phyloP scores from a whole-genome alignment of 2,329 filamentous ascomycete species.

The Ceratocystiopsis sp. region DNA sequence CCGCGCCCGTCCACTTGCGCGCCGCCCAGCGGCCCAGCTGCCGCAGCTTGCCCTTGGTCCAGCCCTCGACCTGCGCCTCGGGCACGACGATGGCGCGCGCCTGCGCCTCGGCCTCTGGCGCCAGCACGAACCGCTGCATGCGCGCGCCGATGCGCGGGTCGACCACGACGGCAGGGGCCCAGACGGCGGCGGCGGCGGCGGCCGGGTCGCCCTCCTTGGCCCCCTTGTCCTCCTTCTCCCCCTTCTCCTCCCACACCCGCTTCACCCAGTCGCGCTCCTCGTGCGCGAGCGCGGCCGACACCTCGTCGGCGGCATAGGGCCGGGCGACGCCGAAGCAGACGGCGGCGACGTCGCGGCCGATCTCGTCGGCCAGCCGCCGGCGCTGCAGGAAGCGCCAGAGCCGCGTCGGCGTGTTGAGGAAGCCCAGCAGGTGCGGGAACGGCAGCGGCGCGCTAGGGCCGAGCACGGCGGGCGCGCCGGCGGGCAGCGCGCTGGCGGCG shows the following conservation, averaged over 20 bases:
- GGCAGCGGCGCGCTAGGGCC: conserved; percentile 55
- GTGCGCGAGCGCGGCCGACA: conserved; percentile 43
- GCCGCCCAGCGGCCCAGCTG: conserved; percentile 34
- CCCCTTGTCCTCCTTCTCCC: no score
- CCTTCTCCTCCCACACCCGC: conserved; percentile 33
- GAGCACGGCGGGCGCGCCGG: conserved; percentile 51
- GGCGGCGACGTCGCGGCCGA: conserved; percentile 76
- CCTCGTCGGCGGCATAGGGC: conserved; percentile 36
- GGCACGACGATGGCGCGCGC: conserved; percentile 45
- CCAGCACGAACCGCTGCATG: conserved; percentile 66
- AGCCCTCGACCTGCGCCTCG: conserved; percentile 53
- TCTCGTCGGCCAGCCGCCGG: conserved; percentile 66
- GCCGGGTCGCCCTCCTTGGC: no score
- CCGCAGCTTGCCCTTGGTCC: conserved; percentile 43
- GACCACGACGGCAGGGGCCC: conserved; percentile 56
- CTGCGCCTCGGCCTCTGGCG: conserved; percentile 50
- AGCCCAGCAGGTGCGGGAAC: conserved; percentile 83
- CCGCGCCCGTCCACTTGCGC: conserved; percentile 21
- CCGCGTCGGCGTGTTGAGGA: conserved; percentile 74
- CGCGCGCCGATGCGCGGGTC: conserved; percentile 59
- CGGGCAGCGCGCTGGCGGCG: conserved; percentile 43
- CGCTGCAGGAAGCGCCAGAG: conserved; percentile 78
- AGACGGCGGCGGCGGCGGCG: conserved; percentile 29
- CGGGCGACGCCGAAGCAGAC: conserved; percentile 51
- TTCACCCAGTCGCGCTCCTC: conserved; percentile 81